Percentiles rank a stretch among this genome's conserved stretches.
These are phyloP conservation scores for Backusella circina DNA, from an alignment of 192 early-diverging fungal species.

Conservation along the genomic window DNA sequence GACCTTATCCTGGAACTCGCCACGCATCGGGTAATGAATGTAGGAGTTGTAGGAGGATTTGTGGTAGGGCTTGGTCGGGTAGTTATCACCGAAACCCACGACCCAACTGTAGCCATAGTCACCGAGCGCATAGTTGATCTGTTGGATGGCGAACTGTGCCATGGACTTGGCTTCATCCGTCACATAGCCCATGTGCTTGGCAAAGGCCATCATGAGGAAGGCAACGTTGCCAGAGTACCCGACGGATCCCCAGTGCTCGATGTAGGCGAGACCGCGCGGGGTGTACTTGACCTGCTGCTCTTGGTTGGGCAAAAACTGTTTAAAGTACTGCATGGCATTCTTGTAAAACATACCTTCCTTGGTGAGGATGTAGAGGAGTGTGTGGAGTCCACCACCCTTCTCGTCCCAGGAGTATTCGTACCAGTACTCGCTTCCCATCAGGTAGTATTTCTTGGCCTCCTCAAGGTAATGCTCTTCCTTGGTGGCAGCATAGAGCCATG, in stretches of 20 bases:
- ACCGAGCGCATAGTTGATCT: conserved; percentile 52
- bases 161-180: conserved; percentile 16
- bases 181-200: conserved; percentile 25
- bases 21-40: conserved; percentile 52
- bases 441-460: conserved; percentile 39
- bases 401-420: conserved; percentile 49
- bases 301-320: conserved; percentile 31
- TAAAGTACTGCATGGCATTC: conserved; percentile 32
- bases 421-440: conserved; percentile 13
- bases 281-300: conserved; percentile 37
- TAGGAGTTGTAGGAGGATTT: conserved; percentile 51
- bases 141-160: conserved; percentile 41
- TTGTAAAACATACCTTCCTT: conserved; percentile 33
- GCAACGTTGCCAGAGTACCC: conserved; percentile 46
- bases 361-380: conserved; percentile 41
- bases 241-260: conserved; percentile 47
- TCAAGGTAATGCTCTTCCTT: conserved; percentile 37
- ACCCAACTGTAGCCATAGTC: conserved; percentile 50
- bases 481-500: conserved; percentile 55
- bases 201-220: conserved; percentile 41
- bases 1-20: conserved; percentile 38
- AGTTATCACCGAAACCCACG: conserved; percentile 51
- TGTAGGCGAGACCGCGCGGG: conserved; percentile 48
- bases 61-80: conserved; percentile 47
- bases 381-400: conserved; percentile 39